Percentiles rank a stretch among this genome's conserved stretches.
phyloP scores from a whole-genome alignment of 148 eudicot species.

The Mesembryanthemum crystallinum region DNA sequence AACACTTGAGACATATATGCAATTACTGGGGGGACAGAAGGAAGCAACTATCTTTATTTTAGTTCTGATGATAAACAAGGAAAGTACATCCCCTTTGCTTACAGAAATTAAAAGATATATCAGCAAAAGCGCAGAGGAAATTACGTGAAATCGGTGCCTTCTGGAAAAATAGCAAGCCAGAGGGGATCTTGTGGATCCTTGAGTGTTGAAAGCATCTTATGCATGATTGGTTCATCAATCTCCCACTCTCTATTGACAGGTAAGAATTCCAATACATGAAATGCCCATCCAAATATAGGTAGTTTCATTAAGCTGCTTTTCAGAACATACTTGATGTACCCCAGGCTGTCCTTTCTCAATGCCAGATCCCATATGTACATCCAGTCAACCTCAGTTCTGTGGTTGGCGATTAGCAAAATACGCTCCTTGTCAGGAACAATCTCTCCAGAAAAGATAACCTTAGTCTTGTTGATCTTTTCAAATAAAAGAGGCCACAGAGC shows the following conservation, averaged over 20 bases:
- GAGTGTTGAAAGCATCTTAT: constrained; percentile 68
- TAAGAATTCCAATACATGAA: constrained; percentile 82
- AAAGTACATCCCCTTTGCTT: neutral
- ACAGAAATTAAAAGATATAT: neutral
- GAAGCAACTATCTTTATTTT: neutral
- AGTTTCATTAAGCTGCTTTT: constrained; percentile 90
- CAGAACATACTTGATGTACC: constrained; percentile 75
- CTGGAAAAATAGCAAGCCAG: constrained; percentile 96
- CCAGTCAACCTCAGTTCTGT: constrained; percentile 97
- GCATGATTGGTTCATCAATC: constrained; percentile 59
- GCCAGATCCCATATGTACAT: constrained; percentile 98
- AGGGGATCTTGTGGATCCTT: constrained; percentile 64
- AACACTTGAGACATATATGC: neutral
- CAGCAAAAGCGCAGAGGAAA: constrained; percentile 17
- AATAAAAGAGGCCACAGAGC: constrained; percentile 88
- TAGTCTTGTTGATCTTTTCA: constrained; percentile 81
- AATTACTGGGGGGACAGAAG: neutral
- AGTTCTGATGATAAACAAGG: neutral
- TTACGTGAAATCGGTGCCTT: constrained; percentile 99
- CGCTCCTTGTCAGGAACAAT: constrained; percentile 54
- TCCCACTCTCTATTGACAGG: constrained; percentile 93
- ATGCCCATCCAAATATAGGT: constrained; percentile 92
- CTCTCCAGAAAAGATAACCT: constrained; percentile 82
- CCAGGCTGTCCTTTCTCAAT: constrained; percentile 67
- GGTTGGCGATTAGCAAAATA: constrained; percentile 75